Evolutionary conservation across 768 basidiomycete genomes (phyloP).

Genomic region (Mycena amicta): DNA sequence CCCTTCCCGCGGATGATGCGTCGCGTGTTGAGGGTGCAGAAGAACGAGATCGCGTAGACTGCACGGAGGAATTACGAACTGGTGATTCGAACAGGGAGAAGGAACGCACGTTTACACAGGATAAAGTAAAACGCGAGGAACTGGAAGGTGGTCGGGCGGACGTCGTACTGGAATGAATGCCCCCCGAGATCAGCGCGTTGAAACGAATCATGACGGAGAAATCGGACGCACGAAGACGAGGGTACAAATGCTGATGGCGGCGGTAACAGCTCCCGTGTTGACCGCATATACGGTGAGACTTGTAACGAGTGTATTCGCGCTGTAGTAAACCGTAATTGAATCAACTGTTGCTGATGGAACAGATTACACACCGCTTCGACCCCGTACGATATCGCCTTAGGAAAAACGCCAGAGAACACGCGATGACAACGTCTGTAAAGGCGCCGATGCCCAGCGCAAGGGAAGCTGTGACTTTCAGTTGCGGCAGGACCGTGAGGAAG

Average conservation of each 20-base stretch:
- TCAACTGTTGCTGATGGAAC: neutral
- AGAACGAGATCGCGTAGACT: conserved; percentile 47
- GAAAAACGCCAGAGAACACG: conserved; percentile 55
- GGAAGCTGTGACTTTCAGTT: conserved; percentile 49
- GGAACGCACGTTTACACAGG: conserved; percentile 54
- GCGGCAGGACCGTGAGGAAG: conserved; percentile 31
- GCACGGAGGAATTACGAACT: neutral
- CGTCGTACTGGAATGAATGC: conserved; percentile 48
- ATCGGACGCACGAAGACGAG: conserved; percentile 36
- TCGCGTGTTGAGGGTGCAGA: conserved; percentile 59
- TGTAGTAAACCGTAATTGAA: conserved; percentile 31
- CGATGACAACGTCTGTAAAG: conserved; percentile 53
- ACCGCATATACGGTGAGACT: conserved; percentile 60
- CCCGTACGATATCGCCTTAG: conserved; percentile 56
- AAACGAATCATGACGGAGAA: neutral
- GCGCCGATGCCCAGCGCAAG: conserved; percentile 52
- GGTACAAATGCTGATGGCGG: conserved; percentile 46
- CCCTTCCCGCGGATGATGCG: conserved; percentile 51
- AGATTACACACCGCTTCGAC: conserved; percentile 37
- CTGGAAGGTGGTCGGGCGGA: conserved; percentile 52
- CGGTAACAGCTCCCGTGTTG: conserved; percentile 52
- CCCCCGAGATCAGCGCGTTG: conserved; percentile 3
- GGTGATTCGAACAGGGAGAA: neutral
- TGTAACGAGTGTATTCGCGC: conserved; percentile 60
- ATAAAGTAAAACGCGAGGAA: conserved; percentile 63